A percentile compares a stretch with the other conserved stretches of the same genome.
Conservation (phyloP, 768 basidiomycete genomes). For the Naganishia randhawae region DNA sequence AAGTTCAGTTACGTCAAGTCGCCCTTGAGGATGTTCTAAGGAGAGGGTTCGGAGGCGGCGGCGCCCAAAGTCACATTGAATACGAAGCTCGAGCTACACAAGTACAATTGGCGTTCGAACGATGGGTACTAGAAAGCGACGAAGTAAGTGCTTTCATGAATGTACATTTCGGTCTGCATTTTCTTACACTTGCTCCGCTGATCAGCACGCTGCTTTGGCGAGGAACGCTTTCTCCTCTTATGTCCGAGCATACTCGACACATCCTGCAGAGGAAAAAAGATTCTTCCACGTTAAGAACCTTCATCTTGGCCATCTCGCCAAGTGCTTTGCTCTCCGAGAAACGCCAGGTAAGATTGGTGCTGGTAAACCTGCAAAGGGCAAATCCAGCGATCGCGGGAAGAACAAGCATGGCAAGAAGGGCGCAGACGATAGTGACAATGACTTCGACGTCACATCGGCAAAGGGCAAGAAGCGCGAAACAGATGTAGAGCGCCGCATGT, state of each 20-base stretch:
- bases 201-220: slow-evolving; percentile 70
- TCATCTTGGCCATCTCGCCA: slow-evolving; percentile 75
- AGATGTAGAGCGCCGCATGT: slow-evolving; percentile 78
- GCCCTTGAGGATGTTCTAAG: slow-evolving; percentile 67
- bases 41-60: slow-evolving; percentile 74
- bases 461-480: slow-evolving; percentile 23
- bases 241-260: slow-evolving; percentile 93
- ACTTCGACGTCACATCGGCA: slow-evolving; percentile 47
- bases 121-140: slow-evolving; percentile 76
- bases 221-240: slow-evolving; percentile 85
- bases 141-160: slow-evolving; percentile 58
- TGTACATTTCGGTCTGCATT: slow-evolving; percentile 22
- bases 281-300: slow-evolving; percentile 93
- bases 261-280: slow-evolving; percentile 89
- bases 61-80: slow-evolving; percentile 53
- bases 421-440: slow-evolving; percentile 34
- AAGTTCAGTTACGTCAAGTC: slow-evolving; percentile 59
- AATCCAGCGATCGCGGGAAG: slow-evolving; percentile 30
- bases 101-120: slow-evolving; percentile 88
- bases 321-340: slow-evolving; percentile 49
- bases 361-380: slow-evolving; percentile 30
- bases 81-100: slow-evolving; percentile 89
- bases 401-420: slow-evolving; percentile 34
- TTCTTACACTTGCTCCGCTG: background rate
- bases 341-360: slow-evolving; percentile 38